phyloP scores from a whole-genome alignment of 805 yeast genomes.

The Candida ficus region DNA sequence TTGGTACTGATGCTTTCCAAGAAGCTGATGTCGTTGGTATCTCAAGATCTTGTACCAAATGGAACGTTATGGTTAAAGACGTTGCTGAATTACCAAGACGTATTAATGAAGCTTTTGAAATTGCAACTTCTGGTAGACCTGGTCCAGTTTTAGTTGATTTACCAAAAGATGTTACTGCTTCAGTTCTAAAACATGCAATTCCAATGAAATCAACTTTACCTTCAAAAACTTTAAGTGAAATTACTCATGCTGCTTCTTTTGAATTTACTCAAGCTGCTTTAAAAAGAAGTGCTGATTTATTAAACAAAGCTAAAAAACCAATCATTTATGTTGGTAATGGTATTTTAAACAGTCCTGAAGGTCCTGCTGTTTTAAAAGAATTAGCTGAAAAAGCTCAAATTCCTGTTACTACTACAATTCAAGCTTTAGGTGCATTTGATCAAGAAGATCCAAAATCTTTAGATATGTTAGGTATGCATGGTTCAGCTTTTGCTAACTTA shows the following conservation, averaged over 20 bases:
- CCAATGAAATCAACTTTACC: slow-evolving; percentile 80
- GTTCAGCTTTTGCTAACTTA: slow-evolving; percentile 88
- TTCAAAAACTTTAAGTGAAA: slow-evolving; percentile 55
- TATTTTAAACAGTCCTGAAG: slow-evolving; percentile 70
- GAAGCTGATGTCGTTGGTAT: slow-evolving; percentile 98
- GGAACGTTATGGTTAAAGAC: slow-evolving; percentile 98
- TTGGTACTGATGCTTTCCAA: slow-evolving; percentile 98
- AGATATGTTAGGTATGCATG: slow-evolving; percentile 99
- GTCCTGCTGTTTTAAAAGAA: slow-evolving; percentile 74
- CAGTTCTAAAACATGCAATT: slow-evolving; percentile 78
- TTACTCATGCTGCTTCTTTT: slow-evolving; percentile 65
- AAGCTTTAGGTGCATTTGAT: slow-evolving; percentile 91
- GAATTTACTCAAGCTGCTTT: slow-evolving; percentile 74
- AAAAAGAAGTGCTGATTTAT: slow-evolving; percentile 67
- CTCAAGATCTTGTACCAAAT: slow-evolving; percentile 94
- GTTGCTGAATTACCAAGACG: slow-evolving; percentile 93
- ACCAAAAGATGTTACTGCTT: slow-evolving; percentile 97
- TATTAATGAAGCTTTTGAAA: slow-evolving; percentile 96
- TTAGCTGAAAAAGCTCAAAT: slow-evolving; percentile 86
- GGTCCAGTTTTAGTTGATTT: slow-evolving; percentile 97
- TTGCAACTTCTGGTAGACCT: slow-evolving; percentile 93
- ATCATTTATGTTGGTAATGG: slow-evolving; percentile 92
- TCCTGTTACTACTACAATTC: slow-evolving; percentile 95
- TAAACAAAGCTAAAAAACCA: slow-evolving; percentile 83
- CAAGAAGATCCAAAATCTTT: slow-evolving; percentile 86